Base-by-base conservation (phyloP, 768 basidiomycete genomes). In the Plicaturopsis crispa region DNA sequence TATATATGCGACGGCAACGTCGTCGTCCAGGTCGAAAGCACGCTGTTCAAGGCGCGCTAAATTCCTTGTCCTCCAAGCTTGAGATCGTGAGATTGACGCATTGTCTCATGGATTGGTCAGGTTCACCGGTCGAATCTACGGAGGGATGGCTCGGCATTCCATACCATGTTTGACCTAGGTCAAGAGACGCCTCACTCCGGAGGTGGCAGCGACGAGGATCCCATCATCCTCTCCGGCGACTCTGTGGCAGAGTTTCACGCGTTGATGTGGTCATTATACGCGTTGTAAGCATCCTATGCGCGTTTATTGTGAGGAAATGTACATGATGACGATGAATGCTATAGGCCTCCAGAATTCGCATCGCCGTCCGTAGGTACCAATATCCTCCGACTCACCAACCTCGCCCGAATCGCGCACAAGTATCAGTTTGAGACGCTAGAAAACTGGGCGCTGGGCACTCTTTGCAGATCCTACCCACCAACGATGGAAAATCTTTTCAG, bases 321-420 rank as follows among this genome's bases (percentile, higher is more conserved):
- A 38, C 33, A 39, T 24, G 35, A 20, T 14, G 13, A 24, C 10
- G 8, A 28, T 28, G 14, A 28, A 8, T 28, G 34, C 30, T 17
- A 31, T 45, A 73, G 72, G 28, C 72, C 72, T 3, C 62, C 62
- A 11, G 70, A 73, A 31, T 52, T 56, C 11, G 64, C 65, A 4
- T 63, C 63, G 55, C 49, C 63, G 10, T 46, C 53, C 21, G 61
- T 67, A 24, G 59, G 61, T 23, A 65, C 67, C 43, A 60, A 61
- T 40, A n/a, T n/a, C n/a, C 49, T 59, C 11, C 69, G 62, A 41
- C 51, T 75, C 34, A 61, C 67, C 31, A 60, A 67, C 41, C 67
- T 73, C 39, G 65, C 70, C 16, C 67, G 67, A 12, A 67, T 76
- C 42, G 65, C 74, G 3, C 71, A 77, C 56, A 77, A 76, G 41